These are phyloP conservation scores for Trichoderma koningiopsis DNA, from an alignment of 2,329 filamentous ascomycete species.

Conservation along the genomic window DNA sequence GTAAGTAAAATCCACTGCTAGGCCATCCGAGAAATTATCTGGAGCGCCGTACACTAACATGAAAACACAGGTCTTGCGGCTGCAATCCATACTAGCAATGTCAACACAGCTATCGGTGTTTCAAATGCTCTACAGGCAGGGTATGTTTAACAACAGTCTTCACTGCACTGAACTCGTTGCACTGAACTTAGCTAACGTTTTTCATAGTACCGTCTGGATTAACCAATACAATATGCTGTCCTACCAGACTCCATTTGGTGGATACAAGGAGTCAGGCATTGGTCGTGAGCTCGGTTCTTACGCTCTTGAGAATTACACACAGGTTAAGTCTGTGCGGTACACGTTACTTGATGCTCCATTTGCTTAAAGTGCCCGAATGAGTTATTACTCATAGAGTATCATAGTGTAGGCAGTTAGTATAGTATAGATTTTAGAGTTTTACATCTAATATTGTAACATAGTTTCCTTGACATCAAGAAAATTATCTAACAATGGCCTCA, in stretches of 20 bases:
- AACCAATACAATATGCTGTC: slow-evolving; percentile 45
- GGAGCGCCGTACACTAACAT: neutral
- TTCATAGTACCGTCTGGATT: slow-evolving; percentile 63
- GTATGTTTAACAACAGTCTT: neutral
- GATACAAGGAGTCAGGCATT: slow-evolving; percentile 39
- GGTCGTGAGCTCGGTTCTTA: slow-evolving; percentile 35
- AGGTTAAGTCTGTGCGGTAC: neutral
- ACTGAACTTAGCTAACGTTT: neutral
- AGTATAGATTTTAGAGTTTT: neutral
- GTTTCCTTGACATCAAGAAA: no score
- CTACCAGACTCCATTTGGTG: slow-evolving; percentile 38
- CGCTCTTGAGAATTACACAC: neutral
- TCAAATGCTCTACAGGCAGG: neutral
- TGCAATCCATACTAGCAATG: neutral
- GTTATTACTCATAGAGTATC: neutral
- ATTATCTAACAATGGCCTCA: no score
- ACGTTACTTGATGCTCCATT: neutral
- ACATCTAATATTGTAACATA: neutral
- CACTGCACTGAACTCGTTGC: neutral
- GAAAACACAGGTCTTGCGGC: neutral
- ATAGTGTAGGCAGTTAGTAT: neutral
- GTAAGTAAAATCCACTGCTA: neutral
- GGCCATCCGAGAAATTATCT: neutral
- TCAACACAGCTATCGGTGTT: neutral
- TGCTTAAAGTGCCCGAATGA: neutral